Base-by-base conservation (phyloP, 2,329 filamentous ascomycete species). In the Macrophomina pseudophaseolina region DNA sequence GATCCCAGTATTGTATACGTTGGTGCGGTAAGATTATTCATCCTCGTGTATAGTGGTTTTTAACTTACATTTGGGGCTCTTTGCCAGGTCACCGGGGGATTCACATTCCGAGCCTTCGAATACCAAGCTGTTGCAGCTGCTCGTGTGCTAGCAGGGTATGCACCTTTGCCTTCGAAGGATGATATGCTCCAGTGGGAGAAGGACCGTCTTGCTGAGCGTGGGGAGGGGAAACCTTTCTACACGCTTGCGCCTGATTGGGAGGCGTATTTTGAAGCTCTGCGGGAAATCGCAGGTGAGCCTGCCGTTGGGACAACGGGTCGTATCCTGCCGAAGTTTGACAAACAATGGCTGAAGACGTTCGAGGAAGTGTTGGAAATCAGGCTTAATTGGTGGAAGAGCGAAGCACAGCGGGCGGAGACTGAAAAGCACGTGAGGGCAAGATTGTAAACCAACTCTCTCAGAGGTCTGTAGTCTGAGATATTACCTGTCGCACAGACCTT, bases 91-190 rank as follows among this genome's bases (percentile, higher is more conserved):
- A 63, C 56, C 33, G 66, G 66, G 0, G 68, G 66, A 1, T 66
- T 71, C 23, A 68, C 67, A 4, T 68, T 71, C 33, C 51, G 66
- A 3, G 69, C 66, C n/a, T 71, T 68, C 64, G 70, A 71, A 32
- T 70, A 69, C 28, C 70, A 71, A 48, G 70, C 69, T 8, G 70
- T 71, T 2, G 70, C 70, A 14, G 68, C 67, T 5, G 70, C 70
- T 4, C 65, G 70, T 4, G 62, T 66, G 2, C 53, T 70, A 16
- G 69, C 70, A 2, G 66, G 66, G 2, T 66, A 68, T 18, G 66
- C 65, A 9, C 46, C 62, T 0, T 52, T 71, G 14, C 69, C 70
- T 11, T 66, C 68, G 3, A 16, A 44, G 2, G 46, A 32, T 2
- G 66, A 62, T 14, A 65, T 68, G 53, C 62, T 64, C 14, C 56